Evolutionary conservation across 2,329 filamentous ascomycete genomes (phyloP), one percentile per base, ranked within the genome.

Genomic region (Eurotiales sp.): DNA sequence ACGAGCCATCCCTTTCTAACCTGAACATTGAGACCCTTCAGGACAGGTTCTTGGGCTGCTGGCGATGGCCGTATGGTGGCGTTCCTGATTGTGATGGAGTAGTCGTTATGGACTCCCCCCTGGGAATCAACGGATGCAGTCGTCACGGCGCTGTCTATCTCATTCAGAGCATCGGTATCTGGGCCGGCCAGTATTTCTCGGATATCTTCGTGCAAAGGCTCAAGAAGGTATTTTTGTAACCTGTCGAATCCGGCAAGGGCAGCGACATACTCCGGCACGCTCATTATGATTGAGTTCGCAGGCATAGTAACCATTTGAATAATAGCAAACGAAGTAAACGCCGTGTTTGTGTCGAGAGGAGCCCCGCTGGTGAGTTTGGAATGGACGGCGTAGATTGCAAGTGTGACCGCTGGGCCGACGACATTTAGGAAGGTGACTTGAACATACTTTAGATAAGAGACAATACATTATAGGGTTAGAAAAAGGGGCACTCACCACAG

Each of bases 1-100:
- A 72, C 74, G 42, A 78, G 68, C 53, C 70, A 72, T 29, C 68
- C 69, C 15, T 66, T 66, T 23, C 70, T 64, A 32, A 78, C 61
- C 12, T 57, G 62, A 27, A 77, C 55, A 7, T 66, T 70, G 47
- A 77, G 68, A 11, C 64, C 60, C 25, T 72, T 67, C 41, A 78
- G 55, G n/a, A 69, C 58, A 3, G 73, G 64, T n/a, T 32, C 14
- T 22, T 46, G n/a, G n/a, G n/a, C n/a, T n/a, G n/a, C n/a, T n/a
- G n/a, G n/a, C n/a, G n/a, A n/a, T n/a, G n/a, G n/a, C n/a, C n/a
- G n/a, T n/a, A n/a, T n/a, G n/a, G n/a, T n/a, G n/a, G n/a, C n/a
- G n/a, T n/a, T n/a, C n/a, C n/a, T n/a, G n/a, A n/a, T n/a, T n/a
- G n/a, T n/a, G n/a, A n/a, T n/a, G n/a, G n/a, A n/a, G n/a, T n/a